Evolutionary conservation across 148 eudicot genomes (phyloP).

Genomic region (Camellia granthamiana): DNA sequence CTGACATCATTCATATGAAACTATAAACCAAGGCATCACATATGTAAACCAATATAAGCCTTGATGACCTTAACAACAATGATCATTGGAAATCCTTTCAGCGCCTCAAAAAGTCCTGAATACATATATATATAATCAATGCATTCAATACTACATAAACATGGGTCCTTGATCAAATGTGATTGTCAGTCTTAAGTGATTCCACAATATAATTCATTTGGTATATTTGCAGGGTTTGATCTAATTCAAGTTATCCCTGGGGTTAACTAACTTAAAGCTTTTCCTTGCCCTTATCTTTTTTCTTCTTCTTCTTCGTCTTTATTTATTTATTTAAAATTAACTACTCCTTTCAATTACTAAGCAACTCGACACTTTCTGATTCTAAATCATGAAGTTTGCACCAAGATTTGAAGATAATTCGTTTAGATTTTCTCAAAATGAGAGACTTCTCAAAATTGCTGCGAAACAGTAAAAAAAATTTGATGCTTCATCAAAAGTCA

Average conservation of each 20-base stretch:
- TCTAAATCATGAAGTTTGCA: background rate
- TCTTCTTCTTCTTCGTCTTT: background rate
- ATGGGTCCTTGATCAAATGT: background rate
- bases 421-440: background rate
- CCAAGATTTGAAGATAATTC: background rate
- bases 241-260: background rate
- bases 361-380: background rate
- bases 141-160: background rate
- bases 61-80: too few relatives aligned
- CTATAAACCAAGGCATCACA: too few relatives aligned
- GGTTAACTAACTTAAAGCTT: background rate
- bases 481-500: constrained; percentile 8
- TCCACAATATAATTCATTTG: background rate
- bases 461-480: background rate
- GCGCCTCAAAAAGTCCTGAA: background rate
- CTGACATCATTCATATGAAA: too few relatives aligned
- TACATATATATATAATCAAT: background rate
- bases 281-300: background rate
- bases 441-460: background rate
- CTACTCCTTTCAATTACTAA: background rate
- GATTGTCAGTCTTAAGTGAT: background rate
- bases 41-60: too few relatives aligned
- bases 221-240: background rate
- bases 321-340: background rate
- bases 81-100: too few relatives aligned